Evolutionary conservation across 441 rosid genomes (phyloP).

Genomic region (Croton setiger): DNA sequence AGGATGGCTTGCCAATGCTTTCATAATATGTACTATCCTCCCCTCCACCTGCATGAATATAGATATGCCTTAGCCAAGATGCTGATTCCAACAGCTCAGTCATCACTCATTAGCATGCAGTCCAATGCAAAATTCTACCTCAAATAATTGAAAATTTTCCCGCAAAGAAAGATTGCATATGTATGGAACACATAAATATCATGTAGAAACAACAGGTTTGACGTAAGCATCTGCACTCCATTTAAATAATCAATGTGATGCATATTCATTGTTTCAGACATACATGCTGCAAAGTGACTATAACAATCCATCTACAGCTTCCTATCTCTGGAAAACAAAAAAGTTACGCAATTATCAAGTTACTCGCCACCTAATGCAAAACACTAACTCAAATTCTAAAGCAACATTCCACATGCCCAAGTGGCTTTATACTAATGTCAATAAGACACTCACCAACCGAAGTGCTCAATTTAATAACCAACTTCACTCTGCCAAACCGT

Average conservation of each 20-base stretch:
- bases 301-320: too few species aligned
- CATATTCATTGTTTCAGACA: neutral
- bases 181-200: neutral
- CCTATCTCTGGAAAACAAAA: neutral
- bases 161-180: neutral
- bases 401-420: neutral
- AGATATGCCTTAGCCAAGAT: neutral
- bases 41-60: conserved; percentile 74
- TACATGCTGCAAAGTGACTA: neutral
- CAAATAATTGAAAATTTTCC: neutral
- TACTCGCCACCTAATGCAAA: neutral
- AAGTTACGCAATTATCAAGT: neutral
- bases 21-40: conserved; percentile 94
- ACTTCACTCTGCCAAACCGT: neutral
- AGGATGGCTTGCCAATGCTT: conserved; percentile 94
- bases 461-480: neutral
- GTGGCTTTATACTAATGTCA: too few species aligned
- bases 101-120: neutral
- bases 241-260: neutral
- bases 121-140: neutral
- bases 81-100: conserved; percentile 12
- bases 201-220: neutral
- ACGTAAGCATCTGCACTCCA: neutral
- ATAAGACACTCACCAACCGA: too few species aligned
- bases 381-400: neutral